A percentile compares a stretch with the other conserved stretches of the same genome.
phyloP scores from a whole-genome alignment of 148 eudicot species.

The Fagopyrum esculentum region DNA sequence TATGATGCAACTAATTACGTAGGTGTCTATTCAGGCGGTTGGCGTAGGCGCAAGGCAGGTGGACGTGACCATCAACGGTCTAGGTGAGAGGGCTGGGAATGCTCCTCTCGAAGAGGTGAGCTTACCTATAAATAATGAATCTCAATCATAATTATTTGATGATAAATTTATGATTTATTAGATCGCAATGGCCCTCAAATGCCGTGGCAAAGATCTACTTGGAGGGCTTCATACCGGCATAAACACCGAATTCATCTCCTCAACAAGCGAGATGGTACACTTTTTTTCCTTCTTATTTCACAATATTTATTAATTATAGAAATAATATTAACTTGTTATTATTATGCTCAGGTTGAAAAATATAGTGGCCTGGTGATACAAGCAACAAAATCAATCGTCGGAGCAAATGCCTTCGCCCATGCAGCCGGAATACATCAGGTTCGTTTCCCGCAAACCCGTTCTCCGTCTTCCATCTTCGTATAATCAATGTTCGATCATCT shows the following conservation, averaged over 20 bases:
- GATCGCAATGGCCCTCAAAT: slow-evolving; percentile 1
- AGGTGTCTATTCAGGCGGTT: neutral
- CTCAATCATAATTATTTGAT: too few relatives aligned
- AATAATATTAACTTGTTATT: too few relatives aligned
- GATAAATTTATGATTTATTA: neutral
- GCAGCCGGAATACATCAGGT: slow-evolving; percentile 6
- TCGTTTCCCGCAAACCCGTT: too few relatives aligned
- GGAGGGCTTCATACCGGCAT: neutral
- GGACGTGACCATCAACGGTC: neutral
- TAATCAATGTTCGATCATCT: too few relatives aligned
- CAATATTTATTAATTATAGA: neutral
- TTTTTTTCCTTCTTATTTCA: neutral
- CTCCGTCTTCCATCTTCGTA: too few relatives aligned
- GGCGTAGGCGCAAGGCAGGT: neutral
- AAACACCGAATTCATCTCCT: neutral
- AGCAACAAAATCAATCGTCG: neutral
- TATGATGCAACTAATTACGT: too few relatives aligned
- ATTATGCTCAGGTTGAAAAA: neutral
- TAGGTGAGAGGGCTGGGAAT: slow-evolving; percentile 6
- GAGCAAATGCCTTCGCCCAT: neutral
- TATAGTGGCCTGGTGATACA: neutral
- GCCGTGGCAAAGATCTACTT: neutral
- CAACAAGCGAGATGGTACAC: neutral
- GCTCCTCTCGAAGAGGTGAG: slow-evolving; percentile 2
- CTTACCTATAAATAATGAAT: too few relatives aligned